These are phyloP conservation scores for Prillingera fragicola DNA, from an alignment of 1,284 basidiomycete species.

Conservation along the genomic window DNA sequence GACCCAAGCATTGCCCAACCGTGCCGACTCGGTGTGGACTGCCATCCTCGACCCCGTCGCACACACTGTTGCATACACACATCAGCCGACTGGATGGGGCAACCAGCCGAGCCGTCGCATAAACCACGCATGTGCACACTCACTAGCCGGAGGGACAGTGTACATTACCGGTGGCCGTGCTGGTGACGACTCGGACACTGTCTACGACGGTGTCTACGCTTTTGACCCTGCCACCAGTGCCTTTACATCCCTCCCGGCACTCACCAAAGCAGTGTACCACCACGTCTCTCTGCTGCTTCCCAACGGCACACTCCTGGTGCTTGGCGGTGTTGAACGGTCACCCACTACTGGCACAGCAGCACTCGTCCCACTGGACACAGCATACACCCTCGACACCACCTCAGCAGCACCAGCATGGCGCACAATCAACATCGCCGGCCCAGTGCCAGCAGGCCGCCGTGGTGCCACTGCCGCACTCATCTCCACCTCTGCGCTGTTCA, in stretches of 20 bases:
- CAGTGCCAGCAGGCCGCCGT: conserved; percentile 59
- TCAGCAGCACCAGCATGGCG: conserved; percentile 55
- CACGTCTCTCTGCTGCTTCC: conserved; percentile 63
- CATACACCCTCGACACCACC: conserved; percentile 64
- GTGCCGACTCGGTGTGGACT: conserved; percentile 60
- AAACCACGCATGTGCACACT: conserved; percentile 59
- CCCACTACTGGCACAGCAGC: conserved; percentile 26
- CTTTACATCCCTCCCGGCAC: conserved; percentile 58
- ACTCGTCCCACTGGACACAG: conserved; percentile 56
- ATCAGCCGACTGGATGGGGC: conserved; percentile 57
- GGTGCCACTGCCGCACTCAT: conserved; percentile 61
- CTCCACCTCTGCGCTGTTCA: conserved; percentile 55
- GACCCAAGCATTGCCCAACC: conserved; percentile 52
- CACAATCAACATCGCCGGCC: conserved; percentile 43
- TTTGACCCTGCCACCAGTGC: conserved; percentile 53
- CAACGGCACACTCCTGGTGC: conserved; percentile 64
- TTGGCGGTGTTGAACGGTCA: conserved; percentile 64
- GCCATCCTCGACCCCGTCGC: conserved; percentile 43
- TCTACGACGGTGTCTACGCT: conserved; percentile 60
- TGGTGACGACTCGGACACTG: conserved; percentile 64
- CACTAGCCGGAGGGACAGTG: conserved; percentile 50
- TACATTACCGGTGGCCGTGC: conserved; percentile 70
- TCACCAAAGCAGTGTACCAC: conserved; percentile 63
- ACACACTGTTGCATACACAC: conserved; percentile 18
- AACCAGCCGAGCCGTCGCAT: conserved; percentile 66